These are phyloP conservation scores for Umbelopsis sp. DNA, from an alignment of 371 early-diverging fungal species.

Conservation along the genomic window DNA sequence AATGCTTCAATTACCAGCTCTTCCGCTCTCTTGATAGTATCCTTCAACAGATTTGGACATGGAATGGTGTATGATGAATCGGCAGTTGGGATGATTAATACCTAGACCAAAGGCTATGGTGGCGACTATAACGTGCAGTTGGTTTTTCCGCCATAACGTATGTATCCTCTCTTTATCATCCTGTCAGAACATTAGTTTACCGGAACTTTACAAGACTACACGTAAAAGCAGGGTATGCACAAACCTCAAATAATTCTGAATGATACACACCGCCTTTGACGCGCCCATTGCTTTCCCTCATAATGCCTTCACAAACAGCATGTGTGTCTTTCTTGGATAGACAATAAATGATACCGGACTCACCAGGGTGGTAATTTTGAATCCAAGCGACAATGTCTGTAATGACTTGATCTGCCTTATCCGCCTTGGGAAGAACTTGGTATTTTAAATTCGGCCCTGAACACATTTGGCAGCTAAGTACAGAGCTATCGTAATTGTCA, in stretches of 20 bases:
- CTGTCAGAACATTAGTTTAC: constrained; percentile 17
- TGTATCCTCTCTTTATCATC: constrained; percentile 75
- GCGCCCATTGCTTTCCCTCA: constrained; percentile 46
- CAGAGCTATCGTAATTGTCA: background rate
- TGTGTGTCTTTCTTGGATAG: constrained; percentile 80
- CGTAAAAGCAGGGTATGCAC: background rate
- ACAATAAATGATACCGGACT: constrained; percentile 88
- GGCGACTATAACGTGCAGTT: constrained; percentile 79
- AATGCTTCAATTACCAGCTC: constrained; percentile 68
- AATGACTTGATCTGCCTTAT: constrained; percentile 54
- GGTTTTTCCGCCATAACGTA: constrained; percentile 69
- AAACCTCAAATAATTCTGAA: constrained; percentile 76
- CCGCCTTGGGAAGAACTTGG: constrained; percentile 65
- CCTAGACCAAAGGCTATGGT: constrained; percentile 93
- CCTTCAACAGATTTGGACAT: constrained; percentile 88
- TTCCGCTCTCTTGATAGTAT: constrained; percentile 94
- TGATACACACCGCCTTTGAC: constrained; percentile 77
- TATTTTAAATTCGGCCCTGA: constrained; percentile 74
- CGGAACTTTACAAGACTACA: background rate
- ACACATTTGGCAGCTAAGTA: background rate
- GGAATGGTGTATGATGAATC: constrained; percentile 87
- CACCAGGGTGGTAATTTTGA: constrained; percentile 50
- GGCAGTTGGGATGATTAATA: constrained; percentile 84
- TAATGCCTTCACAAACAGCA: constrained; percentile 62
- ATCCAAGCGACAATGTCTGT: constrained; percentile 74